These are phyloP conservation scores for Aspergillus coremiiformis DNA, from an alignment of 495 filamentous ascomycete genomes.

Conservation along the genomic window DNA sequence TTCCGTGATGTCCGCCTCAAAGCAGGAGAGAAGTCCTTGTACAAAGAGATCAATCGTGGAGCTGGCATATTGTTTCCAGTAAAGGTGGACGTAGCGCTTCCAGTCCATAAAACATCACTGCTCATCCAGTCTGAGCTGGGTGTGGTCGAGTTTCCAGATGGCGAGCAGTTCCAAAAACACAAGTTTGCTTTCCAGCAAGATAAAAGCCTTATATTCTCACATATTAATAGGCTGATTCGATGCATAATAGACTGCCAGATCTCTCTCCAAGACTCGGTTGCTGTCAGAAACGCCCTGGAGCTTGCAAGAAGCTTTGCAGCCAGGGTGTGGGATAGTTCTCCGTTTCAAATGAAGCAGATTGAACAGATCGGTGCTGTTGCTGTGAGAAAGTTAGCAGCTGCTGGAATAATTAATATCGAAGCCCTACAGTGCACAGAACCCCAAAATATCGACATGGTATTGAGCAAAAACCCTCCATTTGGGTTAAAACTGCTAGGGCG, in stretches of 20 bases:
- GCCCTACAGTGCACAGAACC: constrained; percentile 60
- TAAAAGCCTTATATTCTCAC: constrained; percentile 63
- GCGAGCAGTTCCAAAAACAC: constrained; percentile 53
- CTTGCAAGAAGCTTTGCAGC: constrained; percentile 71
- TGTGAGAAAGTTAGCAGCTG: constrained; percentile 67
- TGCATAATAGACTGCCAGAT: constrained; percentile 84
- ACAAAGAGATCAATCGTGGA: constrained; percentile 75
- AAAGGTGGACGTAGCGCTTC: constrained; percentile 62
- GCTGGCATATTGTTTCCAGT: constrained; percentile 68
- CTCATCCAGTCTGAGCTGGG: constrained; percentile 79
- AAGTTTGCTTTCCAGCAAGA: constrained; percentile 60
- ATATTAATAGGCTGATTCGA: constrained; percentile 65
- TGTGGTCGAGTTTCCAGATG: constrained; percentile 59
- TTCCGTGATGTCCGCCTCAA: constrained; percentile 73
- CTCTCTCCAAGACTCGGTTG: constrained; percentile 55
- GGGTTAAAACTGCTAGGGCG: constrained; percentile 60
- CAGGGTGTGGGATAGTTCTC: constrained; percentile 78
- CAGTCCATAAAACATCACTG: constrained; percentile 80
- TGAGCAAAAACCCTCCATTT: constrained; percentile 78
- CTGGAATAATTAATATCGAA: constrained; percentile 63
- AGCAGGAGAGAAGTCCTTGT: constrained; percentile 62
- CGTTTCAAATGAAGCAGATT: constrained; percentile 80
- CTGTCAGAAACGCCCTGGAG: constrained; percentile 65
- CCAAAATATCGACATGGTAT: constrained; percentile 64
- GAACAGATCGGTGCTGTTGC: constrained; percentile 71